Evolutionary conservation across 768 basidiomycete genomes (phyloP), one percentile per base, ranked within the genome.

Genomic region (Boletus bicolor): DNA sequence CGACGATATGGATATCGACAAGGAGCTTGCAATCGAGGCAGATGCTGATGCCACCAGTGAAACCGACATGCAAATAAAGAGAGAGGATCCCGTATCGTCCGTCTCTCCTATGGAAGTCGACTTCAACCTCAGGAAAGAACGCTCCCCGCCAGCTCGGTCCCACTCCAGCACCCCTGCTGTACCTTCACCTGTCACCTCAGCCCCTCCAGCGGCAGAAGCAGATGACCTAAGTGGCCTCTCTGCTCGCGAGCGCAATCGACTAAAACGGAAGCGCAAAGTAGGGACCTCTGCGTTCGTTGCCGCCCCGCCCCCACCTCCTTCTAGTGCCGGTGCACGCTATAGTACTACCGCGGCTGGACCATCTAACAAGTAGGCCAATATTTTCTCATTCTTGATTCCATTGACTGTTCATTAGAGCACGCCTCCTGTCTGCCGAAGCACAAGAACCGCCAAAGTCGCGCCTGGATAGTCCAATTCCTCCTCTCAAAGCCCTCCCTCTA

Each of bases 201-300:
- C 64, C 4, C 70, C 73, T 6, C 71, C 75, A 4, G 71, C 72
- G 0, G 35, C 37, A 11, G 81, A 84, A 42, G 30, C 57, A 8
- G 58, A 74, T 12, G 84, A 86, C 58, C 57, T 77, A 5, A 74
- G 66, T 42, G 81, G 80, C 7, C 75, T 98, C 44, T 97, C 94
- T 34, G 93, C 93, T 11, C 85, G 97, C 51, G 96, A 98, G 72
- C 84, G 90, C 34, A 97, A 97, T 68, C 83, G 95, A 45, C 76
- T 98, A 34, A 99, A 99, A 71, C 82, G 97, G 30, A 98, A 98
- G 68, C 88, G 95, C 53, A 97, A 95, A 65, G 80, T 81, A 4
- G 94, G 92, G 4, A 91, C 88, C 65, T 76, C 85, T 34, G 90
- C 89, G 1, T 92, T 92, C 62, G 91, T 93, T 15, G 79, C 86